phyloP scores from a whole-genome alignment of 1,139 yeast species.

The Kurtzmaniella quercitrusa region DNA sequence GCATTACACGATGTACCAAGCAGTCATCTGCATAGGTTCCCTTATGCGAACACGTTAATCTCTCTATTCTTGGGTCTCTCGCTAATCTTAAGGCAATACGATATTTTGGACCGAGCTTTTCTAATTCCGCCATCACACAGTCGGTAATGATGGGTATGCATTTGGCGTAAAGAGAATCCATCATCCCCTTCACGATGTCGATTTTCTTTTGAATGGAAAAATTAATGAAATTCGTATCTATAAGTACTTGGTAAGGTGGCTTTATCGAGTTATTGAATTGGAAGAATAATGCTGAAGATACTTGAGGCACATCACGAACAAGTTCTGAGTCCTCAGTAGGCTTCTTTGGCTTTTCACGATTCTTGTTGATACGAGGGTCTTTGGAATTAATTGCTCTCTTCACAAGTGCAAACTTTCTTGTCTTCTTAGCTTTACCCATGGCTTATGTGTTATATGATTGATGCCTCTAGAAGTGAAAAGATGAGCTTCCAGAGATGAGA shows the following conservation, averaged over 20 bases:
- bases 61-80: constrained; percentile 84
- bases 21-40: constrained; percentile 99
- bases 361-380: constrained; percentile 57
- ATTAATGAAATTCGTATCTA: constrained; percentile 95
- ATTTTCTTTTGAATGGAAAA: constrained; percentile 93
- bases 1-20: constrained; percentile 85
- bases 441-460: constrained; percentile 2
- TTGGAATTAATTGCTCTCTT: constrained; percentile 75
- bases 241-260: constrained; percentile 93
- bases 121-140: constrained; percentile 97
- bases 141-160: constrained; percentile 95
- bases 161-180: constrained; percentile 92
- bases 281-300: constrained; percentile 90
- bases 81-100: constrained; percentile 91
- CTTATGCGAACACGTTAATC: constrained; percentile 84
- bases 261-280: constrained; percentile 90
- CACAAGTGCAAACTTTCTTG: constrained; percentile 92
- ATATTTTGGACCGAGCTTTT: constrained; percentile 90
- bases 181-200: constrained; percentile 89
- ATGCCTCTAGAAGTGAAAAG: neutral
- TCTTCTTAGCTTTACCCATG: constrained; percentile 95
- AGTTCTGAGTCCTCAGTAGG: constrained; percentile 70
- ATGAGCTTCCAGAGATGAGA: constrained; percentile 1
- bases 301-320: constrained; percentile 85
- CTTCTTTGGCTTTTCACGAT: constrained; percentile 16